Conservation (phyloP, 1,284 basidiomycete genomes). For the Ganoderma meredithae region DNA sequence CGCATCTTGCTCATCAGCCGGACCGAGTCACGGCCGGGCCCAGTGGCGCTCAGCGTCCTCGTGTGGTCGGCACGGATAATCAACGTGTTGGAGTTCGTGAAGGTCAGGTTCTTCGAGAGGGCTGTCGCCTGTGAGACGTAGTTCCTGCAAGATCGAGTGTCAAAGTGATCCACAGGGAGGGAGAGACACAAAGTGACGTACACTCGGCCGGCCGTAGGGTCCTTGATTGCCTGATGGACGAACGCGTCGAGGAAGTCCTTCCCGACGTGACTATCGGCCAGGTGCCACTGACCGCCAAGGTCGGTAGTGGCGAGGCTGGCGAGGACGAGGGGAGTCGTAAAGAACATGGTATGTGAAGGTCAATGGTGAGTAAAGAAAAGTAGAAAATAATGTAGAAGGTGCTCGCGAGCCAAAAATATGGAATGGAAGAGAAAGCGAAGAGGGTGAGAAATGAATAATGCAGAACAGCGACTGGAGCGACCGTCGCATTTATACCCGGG, state of each 20-base stretch:
- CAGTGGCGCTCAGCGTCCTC: constrained; percentile 51
- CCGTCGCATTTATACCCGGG: constrained; percentile 7
- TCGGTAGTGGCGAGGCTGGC: constrained; percentile 24
- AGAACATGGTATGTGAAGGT: constrained; percentile 16
- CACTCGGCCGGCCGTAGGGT: constrained; percentile 69
- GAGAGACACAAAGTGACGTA: constrained; percentile 39
- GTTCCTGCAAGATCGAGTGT: constrained; percentile 36
- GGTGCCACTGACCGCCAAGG: constrained; percentile 34
- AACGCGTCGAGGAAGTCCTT: constrained; percentile 56
- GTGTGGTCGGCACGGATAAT: constrained; percentile 59
- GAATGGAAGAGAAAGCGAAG: constrained; percentile 5
- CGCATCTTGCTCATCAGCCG: constrained; percentile 58
- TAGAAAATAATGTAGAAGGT: constrained; percentile 10
- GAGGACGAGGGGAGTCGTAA: neutral
- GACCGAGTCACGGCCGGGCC: constrained; percentile 67
- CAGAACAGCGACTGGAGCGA: neutral
- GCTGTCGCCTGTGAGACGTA: constrained; percentile 43
- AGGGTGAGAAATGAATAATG: constrained; percentile 5
- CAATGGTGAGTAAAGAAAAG: neutral
- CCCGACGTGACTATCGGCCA: constrained; percentile 54
- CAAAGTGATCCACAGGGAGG: neutral
- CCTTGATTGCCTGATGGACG: constrained; percentile 54
- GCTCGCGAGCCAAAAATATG: constrained; percentile 8
- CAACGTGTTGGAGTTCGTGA: constrained; percentile 36
- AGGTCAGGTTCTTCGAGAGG: constrained; percentile 43